Percentiles rank a stretch among this genome's conserved stretches.
Evolutionary conservation across 441 rosid species (phyloP).

Genomic region (Adansonia madagascariensis): DNA sequence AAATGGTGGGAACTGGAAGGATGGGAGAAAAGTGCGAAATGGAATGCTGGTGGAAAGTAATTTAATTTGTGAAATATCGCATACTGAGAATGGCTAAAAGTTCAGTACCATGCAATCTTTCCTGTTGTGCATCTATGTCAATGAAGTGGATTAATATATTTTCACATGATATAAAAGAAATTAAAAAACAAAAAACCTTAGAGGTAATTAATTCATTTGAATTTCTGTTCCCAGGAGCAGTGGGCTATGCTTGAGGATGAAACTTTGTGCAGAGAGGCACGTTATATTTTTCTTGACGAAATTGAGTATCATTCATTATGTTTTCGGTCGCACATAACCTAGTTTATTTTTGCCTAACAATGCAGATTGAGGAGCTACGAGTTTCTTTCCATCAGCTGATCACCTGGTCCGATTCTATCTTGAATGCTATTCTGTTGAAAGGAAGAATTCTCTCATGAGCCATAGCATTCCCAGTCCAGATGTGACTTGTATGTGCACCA

Average conservation of each 20-base stretch:
- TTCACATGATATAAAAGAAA: slow-evolving; percentile 4
- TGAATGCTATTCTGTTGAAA: slow-evolving; percentile 56
- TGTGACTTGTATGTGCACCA: slow-evolving; percentile 39
- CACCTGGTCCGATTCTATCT: slow-evolving; percentile 50
- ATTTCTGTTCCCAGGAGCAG: slow-evolving; percentile 65
- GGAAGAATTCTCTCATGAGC: slow-evolving; percentile 45
- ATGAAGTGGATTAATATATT: not conserved
- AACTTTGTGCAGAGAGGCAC: slow-evolving; percentile 86
- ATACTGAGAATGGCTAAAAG: not conserved
- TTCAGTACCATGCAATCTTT: slow-evolving; percentile 14
- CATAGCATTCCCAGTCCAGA: slow-evolving; percentile 44
- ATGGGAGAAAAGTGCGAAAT: not conserved
- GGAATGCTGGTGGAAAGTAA: not conserved
- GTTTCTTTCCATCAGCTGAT: slow-evolving; percentile 57
- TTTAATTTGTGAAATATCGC: not conserved
- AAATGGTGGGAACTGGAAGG: not conserved
- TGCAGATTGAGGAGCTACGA: slow-evolving; percentile 80
- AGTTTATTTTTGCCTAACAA: not conserved
- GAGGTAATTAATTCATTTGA: not conserved
- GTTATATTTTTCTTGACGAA: slow-evolving; percentile 23
- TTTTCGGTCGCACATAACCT: slow-evolving; percentile 5
- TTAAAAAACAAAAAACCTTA: not conserved
- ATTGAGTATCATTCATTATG: slow-evolving; percentile 8
- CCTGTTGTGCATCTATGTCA: slow-evolving; percentile 4
- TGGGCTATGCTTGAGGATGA: slow-evolving; percentile 82